Base-by-base conservation (phyloP, 192 early-diverging fungal species). In the Coemansia sp. region DNA sequence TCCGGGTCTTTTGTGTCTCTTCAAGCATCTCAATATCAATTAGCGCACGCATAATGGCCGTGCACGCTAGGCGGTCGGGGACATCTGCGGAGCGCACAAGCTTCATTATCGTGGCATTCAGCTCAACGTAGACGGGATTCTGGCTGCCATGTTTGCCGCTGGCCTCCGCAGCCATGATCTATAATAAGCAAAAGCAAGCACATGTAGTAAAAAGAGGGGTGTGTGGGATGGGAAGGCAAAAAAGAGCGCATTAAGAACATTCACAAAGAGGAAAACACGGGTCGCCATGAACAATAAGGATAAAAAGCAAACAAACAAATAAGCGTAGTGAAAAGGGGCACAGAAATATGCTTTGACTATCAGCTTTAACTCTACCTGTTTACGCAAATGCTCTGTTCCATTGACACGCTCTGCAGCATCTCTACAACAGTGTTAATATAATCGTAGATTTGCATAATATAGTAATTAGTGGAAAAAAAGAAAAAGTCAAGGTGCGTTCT, bases 21-120 rank as follows among this genome's bases (percentile, higher is more conserved):
- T 82, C 80, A 11, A 77, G 71, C 26, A 63, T 63, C 16, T 73
- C 75, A 4, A 77, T 65, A 18, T 74, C 72, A 36, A 52, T 67
- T 41, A 82, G 61, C n/a, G 72, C 64, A 21, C 63, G 45, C 19
- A 80, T 63, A 43, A 80, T 72, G 12, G 72, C 69, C 9, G 78
- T 63, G n/a, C 66, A 60, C 7, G 69, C 69, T 1, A 75, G 42
- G 40, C 63, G 69, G 56, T 80, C 78, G 54, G 51, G 43, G n/a
- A 41, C 65, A 22, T 59, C 62, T 11, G 62, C 37, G 16, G 62
- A 19, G 8, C 49, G 43, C 1, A 62, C 16, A n/a, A 72, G 58
- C 48, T 65, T 68, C 36, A 43, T 42, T 15, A 75, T 40, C 51
- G 66, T 47, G 15, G 60, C 39, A 37, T 69, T 62, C 4, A 80